These are phyloP conservation scores for Dryadomyces quercivorus DNA, from an alignment of 2,329 filamentous ascomycete genomes.

Conservation along the genomic window DNA sequence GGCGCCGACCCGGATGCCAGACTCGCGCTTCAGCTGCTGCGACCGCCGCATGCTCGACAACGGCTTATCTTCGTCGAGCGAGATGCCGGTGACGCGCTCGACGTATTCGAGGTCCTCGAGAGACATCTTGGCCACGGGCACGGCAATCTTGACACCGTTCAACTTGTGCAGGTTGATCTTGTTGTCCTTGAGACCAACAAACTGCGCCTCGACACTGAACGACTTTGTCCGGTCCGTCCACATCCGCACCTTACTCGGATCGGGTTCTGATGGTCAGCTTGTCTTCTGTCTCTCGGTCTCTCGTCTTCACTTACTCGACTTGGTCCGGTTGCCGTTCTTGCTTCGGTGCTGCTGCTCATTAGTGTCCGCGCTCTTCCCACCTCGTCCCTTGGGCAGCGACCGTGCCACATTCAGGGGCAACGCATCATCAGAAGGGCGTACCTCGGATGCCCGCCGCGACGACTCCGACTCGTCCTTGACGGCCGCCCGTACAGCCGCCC, in stretches of 20 bases:
- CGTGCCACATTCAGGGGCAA: conserved; percentile 57
- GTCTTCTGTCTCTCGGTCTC: not conserved
- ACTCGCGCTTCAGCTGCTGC: conserved; percentile 12
- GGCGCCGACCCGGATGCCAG: conserved; percentile 38
- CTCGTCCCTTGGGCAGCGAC: conserved; percentile 40
- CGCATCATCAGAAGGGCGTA: conserved; percentile 42
- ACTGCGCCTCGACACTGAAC: conserved; percentile 95
- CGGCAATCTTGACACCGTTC: conserved; percentile 97
- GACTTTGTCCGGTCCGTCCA: conserved; percentile 95
- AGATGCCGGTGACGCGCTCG: conserved; percentile 74
- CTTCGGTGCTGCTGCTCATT: conserved; percentile 41
- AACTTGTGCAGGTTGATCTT: conserved; percentile 97
- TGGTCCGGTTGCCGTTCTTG: conserved; percentile 40
- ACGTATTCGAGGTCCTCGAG: conserved; percentile 91
- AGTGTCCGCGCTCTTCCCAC: conserved; percentile 12
- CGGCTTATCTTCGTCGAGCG: conserved; percentile 88
- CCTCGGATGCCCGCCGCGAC: conserved; percentile 49
- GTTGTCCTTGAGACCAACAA: conserved; percentile 83
- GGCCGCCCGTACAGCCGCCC: conserved; percentile 58
- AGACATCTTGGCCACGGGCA: conserved; percentile 92
- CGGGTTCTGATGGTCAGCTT: conserved; percentile 51
- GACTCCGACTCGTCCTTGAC: conserved; percentile 37
- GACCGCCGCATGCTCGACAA: conserved; percentile 64
- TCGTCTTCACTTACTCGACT: conserved; percentile 31
- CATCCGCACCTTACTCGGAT: conserved; percentile 68